Evolutionary conservation across 78 protist genomes (phyloP).

Genomic region (Emiliania huxleyi): DNA sequence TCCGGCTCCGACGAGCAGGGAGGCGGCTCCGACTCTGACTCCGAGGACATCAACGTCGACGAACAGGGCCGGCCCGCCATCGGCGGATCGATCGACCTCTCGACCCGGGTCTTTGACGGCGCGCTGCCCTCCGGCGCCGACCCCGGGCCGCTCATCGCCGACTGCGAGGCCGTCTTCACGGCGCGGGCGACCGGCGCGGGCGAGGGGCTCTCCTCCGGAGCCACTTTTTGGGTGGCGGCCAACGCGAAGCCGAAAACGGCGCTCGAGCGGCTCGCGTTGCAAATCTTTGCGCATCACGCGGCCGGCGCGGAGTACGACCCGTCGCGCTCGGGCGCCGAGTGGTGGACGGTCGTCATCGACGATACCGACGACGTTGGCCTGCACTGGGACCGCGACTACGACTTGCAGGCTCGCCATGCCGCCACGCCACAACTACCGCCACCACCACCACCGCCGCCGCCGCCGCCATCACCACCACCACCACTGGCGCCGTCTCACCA

Average conservation of each 20-base stretch:
- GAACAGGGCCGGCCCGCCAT: background rate
- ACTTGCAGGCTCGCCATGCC: background rate
- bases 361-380: background rate
- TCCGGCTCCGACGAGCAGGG: no score
- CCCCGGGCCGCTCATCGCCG: background rate
- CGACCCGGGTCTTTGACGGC: no score
- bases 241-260: background rate
- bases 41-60: background rate
- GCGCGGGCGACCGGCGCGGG: background rate
- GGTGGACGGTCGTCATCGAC: background rate
- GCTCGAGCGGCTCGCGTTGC: background rate
- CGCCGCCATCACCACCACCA: no score
- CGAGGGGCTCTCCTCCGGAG: background rate
- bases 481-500: no score
- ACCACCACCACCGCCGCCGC: no score
- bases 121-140: background rate
- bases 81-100: background rate
- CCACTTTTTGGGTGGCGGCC: background rate
- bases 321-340: background rate
- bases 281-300: background rate
- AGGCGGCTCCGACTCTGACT: background rate
- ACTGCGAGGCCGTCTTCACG: background rate
- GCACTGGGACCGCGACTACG: conserved; percentile 35
- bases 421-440: no score
- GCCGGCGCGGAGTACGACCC: background rate